These are phyloP conservation scores for Trametes hirsuta DNA, from an alignment of 1,284 basidiomycete species.

Conservation along the genomic window DNA sequence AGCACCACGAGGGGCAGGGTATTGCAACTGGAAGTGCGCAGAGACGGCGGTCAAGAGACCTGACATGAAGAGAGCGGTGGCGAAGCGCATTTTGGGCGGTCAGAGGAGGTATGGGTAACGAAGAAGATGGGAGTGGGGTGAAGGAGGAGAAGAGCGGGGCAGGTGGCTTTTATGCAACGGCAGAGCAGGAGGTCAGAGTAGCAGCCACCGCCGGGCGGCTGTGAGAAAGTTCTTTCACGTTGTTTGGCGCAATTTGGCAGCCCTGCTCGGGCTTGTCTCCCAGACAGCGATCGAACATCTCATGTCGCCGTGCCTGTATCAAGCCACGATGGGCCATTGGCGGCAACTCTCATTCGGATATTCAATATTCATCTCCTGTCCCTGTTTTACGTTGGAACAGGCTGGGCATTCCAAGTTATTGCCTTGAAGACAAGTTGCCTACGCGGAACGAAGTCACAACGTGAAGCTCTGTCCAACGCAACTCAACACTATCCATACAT, in stretches of 20 bases:
- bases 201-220: constrained; percentile 12
- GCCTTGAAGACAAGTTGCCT: too few relatives aligned
- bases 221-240: constrained; percentile 39
- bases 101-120: background rate
- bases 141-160: constrained; percentile 8
- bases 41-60: constrained; percentile 41
- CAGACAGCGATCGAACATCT: background rate
- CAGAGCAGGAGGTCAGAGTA: background rate
- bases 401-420: too few relatives aligned
- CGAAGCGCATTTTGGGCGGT: constrained; percentile 37
- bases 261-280: background rate
- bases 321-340: too few relatives aligned
- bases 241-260: constrained; percentile 29
- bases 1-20: constrained; percentile 60
- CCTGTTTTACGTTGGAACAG: background rate
- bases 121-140: constrained; percentile 3
- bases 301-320: background rate
- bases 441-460: too few relatives aligned
- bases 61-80: constrained; percentile 33
- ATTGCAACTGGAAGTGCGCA: constrained; percentile 75
- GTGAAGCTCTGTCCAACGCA: too few relatives aligned
- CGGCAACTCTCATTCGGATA: too few relatives aligned
- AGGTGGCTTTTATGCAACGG: constrained; percentile 16
- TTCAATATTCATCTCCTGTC: background rate
- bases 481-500: too few relatives aligned